phyloP scores from a whole-genome alignment of 306 rosid species.

The Cotoneaster glaucophyllus region DNA sequence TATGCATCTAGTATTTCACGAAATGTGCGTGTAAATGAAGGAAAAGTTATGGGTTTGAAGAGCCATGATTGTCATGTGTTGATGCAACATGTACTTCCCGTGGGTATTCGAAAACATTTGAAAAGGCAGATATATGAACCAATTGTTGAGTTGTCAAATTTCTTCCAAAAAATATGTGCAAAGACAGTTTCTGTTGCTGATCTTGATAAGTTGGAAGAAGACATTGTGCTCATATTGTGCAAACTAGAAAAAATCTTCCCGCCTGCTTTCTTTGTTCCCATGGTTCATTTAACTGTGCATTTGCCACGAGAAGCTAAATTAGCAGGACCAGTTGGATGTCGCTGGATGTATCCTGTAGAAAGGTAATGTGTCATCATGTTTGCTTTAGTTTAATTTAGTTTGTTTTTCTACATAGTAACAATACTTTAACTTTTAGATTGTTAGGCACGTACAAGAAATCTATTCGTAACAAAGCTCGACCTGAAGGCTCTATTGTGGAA shows the following conservation, averaged over 20 bases:
- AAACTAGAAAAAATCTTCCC: constrained; percentile 11
- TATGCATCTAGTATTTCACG: neutral
- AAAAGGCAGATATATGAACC: neutral
- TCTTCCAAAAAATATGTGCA: constrained; percentile 1
- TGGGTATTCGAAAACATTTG: neutral
- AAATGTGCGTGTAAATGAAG: neutral
- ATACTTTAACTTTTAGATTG: neutral
- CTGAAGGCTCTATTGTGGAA: neutral
- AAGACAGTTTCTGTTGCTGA: neutral
- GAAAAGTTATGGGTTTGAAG: neutral
- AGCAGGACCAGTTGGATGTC: neutral
- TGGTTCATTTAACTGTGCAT: neutral
- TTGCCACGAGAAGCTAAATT: neutral
- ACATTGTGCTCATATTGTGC: neutral
- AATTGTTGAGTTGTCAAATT: neutral
- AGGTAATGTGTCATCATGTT: neutral
- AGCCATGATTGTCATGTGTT: neutral
- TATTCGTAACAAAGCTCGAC: neutral
- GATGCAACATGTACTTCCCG: neutral
- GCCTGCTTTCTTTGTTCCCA: neutral
- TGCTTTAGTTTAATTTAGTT: neutral
- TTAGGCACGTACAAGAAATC: neutral
- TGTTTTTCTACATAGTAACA: neutral
- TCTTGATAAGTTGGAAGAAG: neutral
- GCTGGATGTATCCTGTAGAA: neutral